Evolutionary conservation across 768 basidiomycete genomes (phyloP), one percentile per base, ranked within the genome.

Genomic region (Erythrobasidium yunnanense): DNA sequence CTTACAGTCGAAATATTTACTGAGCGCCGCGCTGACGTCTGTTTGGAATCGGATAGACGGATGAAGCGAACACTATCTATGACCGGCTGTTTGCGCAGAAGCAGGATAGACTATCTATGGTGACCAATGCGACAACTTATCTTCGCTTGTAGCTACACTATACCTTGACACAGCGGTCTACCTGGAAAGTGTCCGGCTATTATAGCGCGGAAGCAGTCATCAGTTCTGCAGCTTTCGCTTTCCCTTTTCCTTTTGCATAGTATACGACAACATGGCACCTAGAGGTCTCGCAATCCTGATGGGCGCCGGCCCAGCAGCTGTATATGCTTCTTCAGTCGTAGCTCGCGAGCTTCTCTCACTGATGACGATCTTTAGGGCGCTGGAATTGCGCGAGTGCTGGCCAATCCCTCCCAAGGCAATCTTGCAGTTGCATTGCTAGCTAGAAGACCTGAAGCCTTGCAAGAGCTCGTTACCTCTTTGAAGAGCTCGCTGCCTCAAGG

Each of bases 81-180:
- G 66, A 67, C 7, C 30, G 25, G 30, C 33, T 67, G 7, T 67
- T 67, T 30, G 55, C 34, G 25, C 23, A 15, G 15, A 67, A 33
- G 22, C 25, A 32, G 11, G 58, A 58, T n/a, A 63, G 62, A 30
- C 50, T 67, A 2, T 23, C 1, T 15, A 65, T 67, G 60, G 23
- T 67, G 34, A 67, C 66, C 13, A 4, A 46, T 1, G 52, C 65
- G 22, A 66, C 65, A n/a, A 23, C 47, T 8, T 54, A 66, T 23
- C 53, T 55, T 20, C 20, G 46, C 25, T 35, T 63, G 15, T 63
- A 63, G 49, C 6, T 23, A 17, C 38, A 20, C 38, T 11, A 42
- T 11, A 42, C 38, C 38, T 11, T 42, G 38, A 42, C 38, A n/a
- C 38, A n/a, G 11, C 11, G 38, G 11, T 42, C n/a, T n/a, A n/a